phyloP scores from a whole-genome alignment of 2,329 filamentous ascomycete species.

The Claviceps arundinis region DNA sequence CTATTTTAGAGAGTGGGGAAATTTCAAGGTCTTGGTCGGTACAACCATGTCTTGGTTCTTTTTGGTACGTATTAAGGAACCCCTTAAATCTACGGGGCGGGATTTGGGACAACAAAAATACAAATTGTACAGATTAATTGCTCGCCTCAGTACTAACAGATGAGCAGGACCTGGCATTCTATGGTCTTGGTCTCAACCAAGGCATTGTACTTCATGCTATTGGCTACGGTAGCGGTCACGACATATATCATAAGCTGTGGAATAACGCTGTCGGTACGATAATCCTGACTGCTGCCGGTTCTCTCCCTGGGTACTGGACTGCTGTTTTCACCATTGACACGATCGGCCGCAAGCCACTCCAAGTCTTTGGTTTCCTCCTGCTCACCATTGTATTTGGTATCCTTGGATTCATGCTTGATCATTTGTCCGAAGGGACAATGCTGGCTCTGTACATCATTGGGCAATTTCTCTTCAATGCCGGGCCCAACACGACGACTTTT shows the following conservation, averaged over 20 bases:
- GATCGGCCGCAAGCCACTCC: slow-evolving; percentile 64
- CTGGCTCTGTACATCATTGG: slow-evolving; percentile 50
- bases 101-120: no score
- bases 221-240: slow-evolving; percentile 51
- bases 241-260: slow-evolving; percentile 55
- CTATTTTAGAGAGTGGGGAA: slow-evolving; percentile 58
- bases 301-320: slow-evolving; percentile 70
- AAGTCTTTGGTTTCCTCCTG: slow-evolving; percentile 47
- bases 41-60: slow-evolving; percentile 77
- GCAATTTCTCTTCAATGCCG: slow-evolving; percentile 55
- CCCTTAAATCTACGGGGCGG: no score
- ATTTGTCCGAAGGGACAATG: slow-evolving; percentile 33
- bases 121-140: no score
- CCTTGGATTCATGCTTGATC: slow-evolving; percentile 46
- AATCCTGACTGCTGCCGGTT: slow-evolving; percentile 63
- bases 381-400: slow-evolving; percentile 49
- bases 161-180: slow-evolving; percentile 48
- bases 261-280: slow-evolving; percentile 66
- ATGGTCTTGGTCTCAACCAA: slow-evolving; percentile 64
- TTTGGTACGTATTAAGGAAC: slow-evolving; percentile 28
- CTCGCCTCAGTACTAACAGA: slow-evolving; percentile 6
- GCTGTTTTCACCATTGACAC: slow-evolving; percentile 62
- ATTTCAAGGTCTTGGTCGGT: slow-evolving; percentile 58
- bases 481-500: slow-evolving; percentile 54
- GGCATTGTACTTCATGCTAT: slow-evolving; percentile 57